Percentiles rank a stretch among this genome's conserved stretches.
Conservation (phyloP, 371 early-diverging fungal genomes). For the Apophysomyces ossiformis region DNA sequence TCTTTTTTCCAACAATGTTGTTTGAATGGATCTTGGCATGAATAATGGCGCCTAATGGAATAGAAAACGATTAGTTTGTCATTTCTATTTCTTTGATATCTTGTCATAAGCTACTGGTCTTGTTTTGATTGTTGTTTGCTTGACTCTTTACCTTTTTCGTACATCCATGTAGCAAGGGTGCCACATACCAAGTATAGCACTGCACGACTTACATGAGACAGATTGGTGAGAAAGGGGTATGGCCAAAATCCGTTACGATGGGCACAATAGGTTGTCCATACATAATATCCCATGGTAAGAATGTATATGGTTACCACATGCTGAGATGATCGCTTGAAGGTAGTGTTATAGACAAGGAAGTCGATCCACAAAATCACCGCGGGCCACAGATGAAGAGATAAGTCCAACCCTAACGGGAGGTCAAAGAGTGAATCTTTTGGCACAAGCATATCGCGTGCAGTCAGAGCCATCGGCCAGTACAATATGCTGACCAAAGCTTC, state of each 20-base stretch:
- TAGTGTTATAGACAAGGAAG: constrained; percentile 29
- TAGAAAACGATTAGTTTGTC: no score
- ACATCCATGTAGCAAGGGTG: constrained; percentile 23
- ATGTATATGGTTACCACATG: constrained; percentile 27
- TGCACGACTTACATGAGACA: constrained; percentile 18
- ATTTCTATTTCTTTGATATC: not conserved
- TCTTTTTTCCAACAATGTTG: not conserved
- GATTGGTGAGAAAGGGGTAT: constrained; percentile 30
- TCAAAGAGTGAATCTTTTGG: constrained; percentile 23
- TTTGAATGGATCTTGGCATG: constrained; percentile 5
- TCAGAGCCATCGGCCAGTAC: constrained; percentile 33
- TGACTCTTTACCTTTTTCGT: constrained; percentile 27
- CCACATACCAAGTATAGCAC: constrained; percentile 28
- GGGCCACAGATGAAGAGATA: constrained; percentile 35
- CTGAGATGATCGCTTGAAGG: constrained; percentile 22
- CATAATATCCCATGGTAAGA: constrained; percentile 24
- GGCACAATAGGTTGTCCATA: constrained; percentile 29
- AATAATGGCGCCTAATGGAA: not conserved
- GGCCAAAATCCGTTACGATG: constrained; percentile 29
- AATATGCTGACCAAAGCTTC: constrained; percentile 31
- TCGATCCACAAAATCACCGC: constrained; percentile 29
- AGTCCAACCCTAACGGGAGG: constrained; percentile 25
- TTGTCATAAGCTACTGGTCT: not conserved
- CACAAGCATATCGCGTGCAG: constrained; percentile 20
- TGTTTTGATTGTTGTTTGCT: not conserved